Percentiles rank a stretch among this genome's conserved stretches.
phyloP scores from a whole-genome alignment of 805 yeast species.

The Saturnispora saitoi region DNA sequence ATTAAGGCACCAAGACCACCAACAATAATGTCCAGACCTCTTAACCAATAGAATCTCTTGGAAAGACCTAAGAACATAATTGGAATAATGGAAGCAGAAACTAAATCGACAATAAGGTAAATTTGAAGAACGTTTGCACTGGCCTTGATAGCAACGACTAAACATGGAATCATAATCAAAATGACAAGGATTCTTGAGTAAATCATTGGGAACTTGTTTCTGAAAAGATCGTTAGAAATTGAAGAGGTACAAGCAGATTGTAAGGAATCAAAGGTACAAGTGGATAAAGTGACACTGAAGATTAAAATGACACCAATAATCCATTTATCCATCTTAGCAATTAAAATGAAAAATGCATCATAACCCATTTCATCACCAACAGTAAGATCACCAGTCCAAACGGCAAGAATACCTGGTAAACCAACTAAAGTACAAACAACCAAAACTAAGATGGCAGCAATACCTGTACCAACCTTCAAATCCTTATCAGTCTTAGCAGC shows the following conservation, averaged over 20 bases:
- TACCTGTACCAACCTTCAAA: constrained; percentile 60
- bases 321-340: constrained; percentile 76
- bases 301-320: constrained; percentile 75
- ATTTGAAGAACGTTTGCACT: constrained; percentile 81
- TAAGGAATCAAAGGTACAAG: constrained; percentile 82
- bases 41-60: constrained; percentile 54
- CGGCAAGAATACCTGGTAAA: constrained; percentile 77
- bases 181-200: constrained; percentile 67
- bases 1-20: constrained; percentile 81
- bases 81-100: constrained; percentile 83
- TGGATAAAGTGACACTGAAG: constrained; percentile 63
- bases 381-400: constrained; percentile 71
- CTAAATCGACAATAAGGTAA: constrained; percentile 82
- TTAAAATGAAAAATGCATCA: constrained; percentile 63
- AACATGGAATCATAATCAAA: constrained; percentile 74
- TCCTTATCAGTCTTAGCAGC: constrained; percentile 76
- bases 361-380: constrained; percentile 48
- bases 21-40: constrained; percentile 71
- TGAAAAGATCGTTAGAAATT: constrained; percentile 80
- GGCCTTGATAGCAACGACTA: constrained; percentile 73
- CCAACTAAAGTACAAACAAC: constrained; percentile 67
- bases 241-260: constrained; percentile 86
- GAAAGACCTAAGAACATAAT: constrained; percentile 72
- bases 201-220: constrained; percentile 63
- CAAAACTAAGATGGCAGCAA: constrained; percentile 64